Conservation (phyloP, 1,284 basidiomycete species). For the Trichosporon sp. region DNA sequence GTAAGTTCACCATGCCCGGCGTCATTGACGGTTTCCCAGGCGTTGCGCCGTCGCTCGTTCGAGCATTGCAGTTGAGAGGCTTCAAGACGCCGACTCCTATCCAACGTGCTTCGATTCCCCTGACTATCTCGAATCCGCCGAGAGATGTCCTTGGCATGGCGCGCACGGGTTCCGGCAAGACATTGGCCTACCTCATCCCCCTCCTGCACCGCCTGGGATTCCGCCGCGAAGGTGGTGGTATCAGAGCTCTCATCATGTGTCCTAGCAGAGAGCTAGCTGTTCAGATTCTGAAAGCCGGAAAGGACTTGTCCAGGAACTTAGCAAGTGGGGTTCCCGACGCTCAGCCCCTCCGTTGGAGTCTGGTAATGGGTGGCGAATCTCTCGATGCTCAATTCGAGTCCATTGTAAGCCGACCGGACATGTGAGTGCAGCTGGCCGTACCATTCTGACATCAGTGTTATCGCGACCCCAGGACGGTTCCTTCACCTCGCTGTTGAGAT, state of each 20-base stretch:
- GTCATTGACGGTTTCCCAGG: conserved; percentile 59
- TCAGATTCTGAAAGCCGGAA: conserved; percentile 92
- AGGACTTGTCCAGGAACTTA: conserved; percentile 76
- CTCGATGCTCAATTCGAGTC: conserved; percentile 96
- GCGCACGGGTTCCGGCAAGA: conserved; percentile 96
- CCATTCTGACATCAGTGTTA: conserved; percentile 65
- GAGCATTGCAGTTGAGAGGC: conserved; percentile 86
- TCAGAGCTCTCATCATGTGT: conserved; percentile 83
- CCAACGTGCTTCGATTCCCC: conserved; percentile 85
- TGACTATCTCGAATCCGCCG: conserved; percentile 79
- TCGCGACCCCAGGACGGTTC: conserved; percentile 95
- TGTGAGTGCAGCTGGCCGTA: conserved; percentile 65
- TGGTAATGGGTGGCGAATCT: conserved; percentile 94
- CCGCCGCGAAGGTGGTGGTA: conserved; percentile 72
- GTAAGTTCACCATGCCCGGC: conserved; percentile 30
- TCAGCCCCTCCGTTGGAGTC: conserved; percentile 82
- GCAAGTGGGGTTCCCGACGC: conserved; percentile 59
- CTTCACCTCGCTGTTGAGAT: conserved; percentile 96
- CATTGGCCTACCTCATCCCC: conserved; percentile 93
- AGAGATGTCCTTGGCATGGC: conserved; percentile 98
- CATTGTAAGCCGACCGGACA: conserved; percentile 90
- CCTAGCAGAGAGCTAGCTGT: conserved; percentile 93
- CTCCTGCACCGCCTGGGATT: conserved; percentile 81
- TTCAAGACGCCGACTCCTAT: conserved; percentile 96
- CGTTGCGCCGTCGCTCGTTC: conserved; percentile 77